Conservation (phyloP, 2,329 filamentous ascomycete species). For the Pestalotiopsis sp. region DNA sequence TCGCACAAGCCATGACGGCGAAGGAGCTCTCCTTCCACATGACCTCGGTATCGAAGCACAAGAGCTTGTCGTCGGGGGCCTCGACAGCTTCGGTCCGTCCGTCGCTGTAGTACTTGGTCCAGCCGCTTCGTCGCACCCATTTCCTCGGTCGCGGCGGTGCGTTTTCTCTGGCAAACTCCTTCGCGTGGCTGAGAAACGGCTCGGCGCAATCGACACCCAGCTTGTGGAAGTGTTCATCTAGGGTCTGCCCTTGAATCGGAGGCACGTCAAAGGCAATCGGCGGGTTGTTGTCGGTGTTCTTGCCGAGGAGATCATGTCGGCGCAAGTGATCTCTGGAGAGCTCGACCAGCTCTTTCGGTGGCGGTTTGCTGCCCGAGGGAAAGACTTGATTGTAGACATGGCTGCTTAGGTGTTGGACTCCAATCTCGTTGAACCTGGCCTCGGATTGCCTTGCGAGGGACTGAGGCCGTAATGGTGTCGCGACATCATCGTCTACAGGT, state of each 20-base stretch:
- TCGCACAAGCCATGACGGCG: conserved; percentile 96
- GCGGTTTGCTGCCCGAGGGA: conserved; percentile 54
- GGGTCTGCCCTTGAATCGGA: conserved; percentile 72
- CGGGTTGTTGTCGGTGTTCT: conserved; percentile 76
- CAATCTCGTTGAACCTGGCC: conserved; percentile 87
- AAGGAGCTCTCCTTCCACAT: conserved; percentile 93
- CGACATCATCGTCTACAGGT: conserved; percentile 18
- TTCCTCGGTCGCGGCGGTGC: conserved; percentile 63
- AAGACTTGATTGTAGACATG: conserved; percentile 87
- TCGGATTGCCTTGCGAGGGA: conserved; percentile 48
- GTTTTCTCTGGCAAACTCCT: conserved; percentile 68
- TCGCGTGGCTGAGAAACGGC: conserved; percentile 77
- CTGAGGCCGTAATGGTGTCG: conserved; percentile 18
- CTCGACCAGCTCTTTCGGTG: conserved; percentile 73
- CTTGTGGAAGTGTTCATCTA: conserved; percentile 94
- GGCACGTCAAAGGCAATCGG: conserved; percentile 90
- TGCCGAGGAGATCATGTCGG: conserved; percentile 86
- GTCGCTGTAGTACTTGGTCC: conserved; percentile 88
- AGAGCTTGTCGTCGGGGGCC: conserved; percentile 76
- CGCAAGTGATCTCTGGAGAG: conserved; percentile 81
- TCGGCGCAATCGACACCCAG: conserved; percentile 86
- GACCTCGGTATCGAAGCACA: conserved; percentile 96
- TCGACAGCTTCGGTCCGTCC: conserved; percentile 72
- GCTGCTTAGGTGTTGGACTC: conserved; percentile 88
- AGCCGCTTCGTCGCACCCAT: conserved; percentile 83